Evolutionary conservation across 2,329 filamentous ascomycete genomes (phyloP).

Genomic region (Cladosporium sp.): DNA sequence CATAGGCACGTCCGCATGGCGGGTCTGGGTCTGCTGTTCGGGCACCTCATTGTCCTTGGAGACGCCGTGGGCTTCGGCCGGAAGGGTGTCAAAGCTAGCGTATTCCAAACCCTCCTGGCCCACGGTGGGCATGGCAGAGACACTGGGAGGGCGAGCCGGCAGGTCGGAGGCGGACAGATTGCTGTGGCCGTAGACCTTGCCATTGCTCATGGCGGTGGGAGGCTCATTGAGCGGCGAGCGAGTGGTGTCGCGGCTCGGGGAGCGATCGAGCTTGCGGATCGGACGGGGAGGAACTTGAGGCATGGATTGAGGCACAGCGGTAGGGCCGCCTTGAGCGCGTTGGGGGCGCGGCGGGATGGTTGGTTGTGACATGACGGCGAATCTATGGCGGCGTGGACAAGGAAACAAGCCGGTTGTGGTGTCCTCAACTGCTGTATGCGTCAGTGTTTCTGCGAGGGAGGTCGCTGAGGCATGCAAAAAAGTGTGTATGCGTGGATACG

Average conservation of each 20-base stretch:
- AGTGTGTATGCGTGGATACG: too few relatives aligned
- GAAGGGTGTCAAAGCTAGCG: constrained; percentile 53
- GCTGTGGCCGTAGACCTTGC: constrained; percentile 25
- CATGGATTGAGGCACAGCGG: constrained; percentile 49
- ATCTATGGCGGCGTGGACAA: background rate
- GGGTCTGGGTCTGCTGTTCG: constrained; percentile 44
- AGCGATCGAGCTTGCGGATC: constrained; percentile 69
- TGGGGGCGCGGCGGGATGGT: constrained; percentile 60
- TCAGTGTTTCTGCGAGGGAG: constrained; percentile 12
- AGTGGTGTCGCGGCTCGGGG: constrained; percentile 71
- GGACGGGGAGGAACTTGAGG: constrained; percentile 81
- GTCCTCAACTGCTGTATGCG: constrained; percentile 7
- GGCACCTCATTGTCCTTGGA: constrained; percentile 27
- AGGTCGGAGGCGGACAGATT: constrained; percentile 39
- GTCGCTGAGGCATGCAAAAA: background rate
- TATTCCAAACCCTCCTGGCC: constrained; percentile 92
- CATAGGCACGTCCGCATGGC: constrained; percentile 77
- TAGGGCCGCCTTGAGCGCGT: constrained; percentile 45
- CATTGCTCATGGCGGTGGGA: constrained; percentile 43
- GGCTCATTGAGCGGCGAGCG: constrained; percentile 79
- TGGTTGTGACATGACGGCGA: constrained; percentile 47
- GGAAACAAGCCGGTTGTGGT: too few relatives aligned
- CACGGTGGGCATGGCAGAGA: constrained; percentile 70
- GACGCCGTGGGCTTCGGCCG: constrained; percentile 29
- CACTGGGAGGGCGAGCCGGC: constrained; percentile 65